A percentile compares a stretch with the other conserved stretches of the same genome.
Evolutionary conservation across 2,329 filamentous ascomycete species (phyloP).

Genomic region (Trichoderma koningiopsis): DNA sequence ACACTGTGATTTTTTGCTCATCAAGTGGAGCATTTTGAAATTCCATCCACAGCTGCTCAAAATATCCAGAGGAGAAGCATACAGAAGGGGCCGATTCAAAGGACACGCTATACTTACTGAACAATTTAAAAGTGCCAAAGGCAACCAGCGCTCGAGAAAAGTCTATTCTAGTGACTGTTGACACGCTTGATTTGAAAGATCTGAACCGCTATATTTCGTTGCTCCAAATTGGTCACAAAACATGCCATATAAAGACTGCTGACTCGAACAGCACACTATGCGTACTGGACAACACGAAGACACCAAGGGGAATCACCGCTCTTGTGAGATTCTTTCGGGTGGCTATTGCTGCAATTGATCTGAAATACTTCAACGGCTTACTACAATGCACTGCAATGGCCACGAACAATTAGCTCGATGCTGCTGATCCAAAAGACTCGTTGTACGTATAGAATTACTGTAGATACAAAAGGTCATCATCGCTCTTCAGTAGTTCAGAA

Average conservation of each 20-base stretch:
- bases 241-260: background rate
- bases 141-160: background rate
- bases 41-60: too few species aligned
- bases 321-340: too few species aligned
- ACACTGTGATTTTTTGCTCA: too few species aligned
- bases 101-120: background rate
- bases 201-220: too few species aligned
- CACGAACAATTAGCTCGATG: too few species aligned
- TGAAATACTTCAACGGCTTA: background rate
- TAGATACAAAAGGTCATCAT: too few species aligned
- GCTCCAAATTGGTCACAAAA: too few species aligned
- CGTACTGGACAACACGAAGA: background rate
- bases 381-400: background rate
- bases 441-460: too few species aligned
- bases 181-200: background rate
- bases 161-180: background rate
- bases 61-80: background rate
- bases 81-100: background rate
- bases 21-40: too few species aligned
- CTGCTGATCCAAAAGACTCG: background rate
- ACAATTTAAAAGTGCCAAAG: background rate
- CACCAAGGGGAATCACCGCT: background rate
- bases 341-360: background rate
- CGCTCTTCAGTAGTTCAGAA: background rate
- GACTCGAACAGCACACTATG: background rate